Evolutionary conservation across 768 basidiomycete genomes (phyloP), one percentile per base, ranked within the genome.

Genomic region (Cubamyces lactineus): DNA sequence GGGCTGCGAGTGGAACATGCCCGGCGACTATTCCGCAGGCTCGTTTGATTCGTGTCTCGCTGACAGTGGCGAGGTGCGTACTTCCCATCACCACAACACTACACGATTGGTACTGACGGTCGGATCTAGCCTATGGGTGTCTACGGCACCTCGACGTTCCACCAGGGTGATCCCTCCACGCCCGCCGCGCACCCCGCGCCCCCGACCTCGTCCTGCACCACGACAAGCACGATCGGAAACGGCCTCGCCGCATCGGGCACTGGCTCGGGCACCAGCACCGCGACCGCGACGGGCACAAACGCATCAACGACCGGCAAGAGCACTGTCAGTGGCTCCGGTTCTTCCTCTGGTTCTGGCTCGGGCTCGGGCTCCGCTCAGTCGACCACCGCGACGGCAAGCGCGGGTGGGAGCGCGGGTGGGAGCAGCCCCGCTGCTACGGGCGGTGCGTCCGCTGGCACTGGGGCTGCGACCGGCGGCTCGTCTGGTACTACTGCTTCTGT

Each of bases 1-100:
- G 76, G 86, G 86, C 15, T 84, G 89, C 68, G 72, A 40, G 5
- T 88, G 86, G 84, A 85, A 87, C 67, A 85, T 86, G 80, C 84
- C 84, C 12, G 80, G 70, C 5, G 72, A 79, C 68, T 82, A 82
- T 70, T 66, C 67, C 53, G 49, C 69, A 3, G 79, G 78, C 38
- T 70, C 70, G 9, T 82, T 82, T 62, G 76, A 77, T 62, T 51
- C 51, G 28, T 89, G 87, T 67, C 46, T 75, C 48, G 84, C 77
- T 17, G 85, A 88, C 60, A 78, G 75, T 26, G 81, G 79, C 50
- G 75, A 81, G 76, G 82, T 82, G 38, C 26, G 70, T 59, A 16
- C 19, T 17, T 19, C 47, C 42, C 59, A n/a, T n/a, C 17, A 15
- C 38, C 40, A 42, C 50, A 11, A 21, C 58, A 46, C 53, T 38